phyloP scores from a whole-genome alignment of 2,329 filamentous ascomycete genomes.

The Paraphoma sp. region DNA sequence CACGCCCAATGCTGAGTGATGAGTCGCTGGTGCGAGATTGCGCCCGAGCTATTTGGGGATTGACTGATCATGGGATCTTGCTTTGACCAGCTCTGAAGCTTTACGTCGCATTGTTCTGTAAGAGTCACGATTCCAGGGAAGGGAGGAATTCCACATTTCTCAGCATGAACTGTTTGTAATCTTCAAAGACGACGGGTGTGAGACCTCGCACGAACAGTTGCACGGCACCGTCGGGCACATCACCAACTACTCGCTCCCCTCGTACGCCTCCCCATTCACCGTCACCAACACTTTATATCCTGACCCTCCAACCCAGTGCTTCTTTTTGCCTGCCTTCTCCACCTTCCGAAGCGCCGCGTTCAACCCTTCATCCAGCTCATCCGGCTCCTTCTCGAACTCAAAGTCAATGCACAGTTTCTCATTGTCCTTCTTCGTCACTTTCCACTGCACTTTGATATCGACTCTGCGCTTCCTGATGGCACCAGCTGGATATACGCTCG shows the following conservation, averaged over 20 bases:
- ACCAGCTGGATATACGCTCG: slow-evolving; percentile 68
- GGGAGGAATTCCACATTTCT: too few species aligned
- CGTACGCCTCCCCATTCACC: slow-evolving; percentile 34
- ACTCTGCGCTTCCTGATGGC: slow-evolving; percentile 50
- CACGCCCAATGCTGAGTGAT: slow-evolving; percentile 12
- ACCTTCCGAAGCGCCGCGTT: slow-evolving; percentile 38
- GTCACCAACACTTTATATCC: slow-evolving; percentile 39
- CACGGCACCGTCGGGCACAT: neutral
- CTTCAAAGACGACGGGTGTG: too few species aligned
- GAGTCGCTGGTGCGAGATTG: slow-evolving; percentile 2
- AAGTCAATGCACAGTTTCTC: slow-evolving; percentile 40
- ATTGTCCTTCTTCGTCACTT: slow-evolving; percentile 32
- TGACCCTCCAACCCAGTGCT: slow-evolving; percentile 42
- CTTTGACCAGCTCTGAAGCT: neutral
- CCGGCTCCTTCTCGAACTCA: slow-evolving; percentile 27
- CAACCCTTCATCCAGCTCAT: slow-evolving; percentile 43
- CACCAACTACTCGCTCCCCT: slow-evolving; percentile 14
- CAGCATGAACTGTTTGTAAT: too few species aligned
- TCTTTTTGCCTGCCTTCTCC: slow-evolving; percentile 49
- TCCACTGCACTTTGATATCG: slow-evolving; percentile 32
- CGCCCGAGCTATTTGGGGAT: neutral
- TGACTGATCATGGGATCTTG: neutral
- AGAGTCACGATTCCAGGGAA: neutral
- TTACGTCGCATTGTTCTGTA: neutral
- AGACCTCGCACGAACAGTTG: too few species aligned